These are phyloP conservation scores for Scleromitrula shiraiana DNA, from an alignment of 2,329 filamentous ascomycete genomes.

Conservation along the genomic window DNA sequence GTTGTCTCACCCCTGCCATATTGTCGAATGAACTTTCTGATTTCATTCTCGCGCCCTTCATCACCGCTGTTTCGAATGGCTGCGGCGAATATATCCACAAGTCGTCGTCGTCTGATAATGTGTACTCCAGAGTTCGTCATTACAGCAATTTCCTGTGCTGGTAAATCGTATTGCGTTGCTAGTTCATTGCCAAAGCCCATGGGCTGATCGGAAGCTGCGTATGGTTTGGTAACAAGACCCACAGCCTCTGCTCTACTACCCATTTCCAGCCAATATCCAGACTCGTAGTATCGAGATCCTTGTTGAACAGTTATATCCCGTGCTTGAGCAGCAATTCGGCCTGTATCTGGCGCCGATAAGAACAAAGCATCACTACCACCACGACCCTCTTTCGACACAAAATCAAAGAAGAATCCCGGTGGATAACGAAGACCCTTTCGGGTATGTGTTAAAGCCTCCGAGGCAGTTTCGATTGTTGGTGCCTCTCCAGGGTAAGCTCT, in stretches of 20 bases:
- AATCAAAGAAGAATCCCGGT: constrained; percentile 86
- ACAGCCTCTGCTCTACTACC: constrained; percentile 69
- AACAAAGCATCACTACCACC: constrained; percentile 64
- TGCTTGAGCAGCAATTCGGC: constrained; percentile 59
- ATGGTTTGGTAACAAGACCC: constrained; percentile 66
- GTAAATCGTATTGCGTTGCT: constrained; percentile 87
- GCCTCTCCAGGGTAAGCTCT: constrained; percentile 19
- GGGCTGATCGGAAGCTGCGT: constrained; percentile 58
- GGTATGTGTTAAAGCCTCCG: constrained; percentile 41
- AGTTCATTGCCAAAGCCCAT: constrained; percentile 90
- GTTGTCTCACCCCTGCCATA: constrained; percentile 88
- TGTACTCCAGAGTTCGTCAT: constrained; percentile 89
- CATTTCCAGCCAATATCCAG: constrained; percentile 71
- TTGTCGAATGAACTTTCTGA: constrained; percentile 73
- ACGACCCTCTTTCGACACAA: constrained; percentile 56
- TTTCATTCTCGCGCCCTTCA: constrained; percentile 72
- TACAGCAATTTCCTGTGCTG: constrained; percentile 76
- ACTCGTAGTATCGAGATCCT: constrained; percentile 56
- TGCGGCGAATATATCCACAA: constrained; percentile 88
- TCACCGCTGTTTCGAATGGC: constrained; percentile 67
- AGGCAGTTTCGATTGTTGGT: constrained; percentile 32
- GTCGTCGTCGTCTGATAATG: constrained; percentile 69
- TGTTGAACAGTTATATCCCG: constrained; percentile 30
- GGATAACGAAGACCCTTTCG: constrained; percentile 56
- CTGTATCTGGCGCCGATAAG: constrained; percentile 79